Conservation (phyloP, 1,139 yeast genomes). For the Geotrichum phurueaensis region DNA sequence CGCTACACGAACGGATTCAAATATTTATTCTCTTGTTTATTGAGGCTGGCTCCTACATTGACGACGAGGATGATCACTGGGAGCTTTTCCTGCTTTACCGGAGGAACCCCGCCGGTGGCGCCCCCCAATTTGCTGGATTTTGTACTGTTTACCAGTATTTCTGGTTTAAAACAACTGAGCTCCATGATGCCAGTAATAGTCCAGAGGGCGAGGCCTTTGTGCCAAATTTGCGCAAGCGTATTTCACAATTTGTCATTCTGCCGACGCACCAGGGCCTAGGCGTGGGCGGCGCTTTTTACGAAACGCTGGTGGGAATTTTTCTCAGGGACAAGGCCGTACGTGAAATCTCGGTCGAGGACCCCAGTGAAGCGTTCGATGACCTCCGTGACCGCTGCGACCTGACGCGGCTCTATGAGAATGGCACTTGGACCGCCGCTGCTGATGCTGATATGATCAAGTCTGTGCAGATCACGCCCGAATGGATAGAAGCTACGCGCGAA, state of each 20-base stretch:
- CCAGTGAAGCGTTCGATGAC: conserved; percentile 88
- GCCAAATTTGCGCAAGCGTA: conserved; percentile 55
- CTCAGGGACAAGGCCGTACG: conserved; percentile 45
- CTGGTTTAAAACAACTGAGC: conserved; percentile 54
- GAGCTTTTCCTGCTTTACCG: conserved; percentile 40
- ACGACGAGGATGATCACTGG: conserved; percentile 71
- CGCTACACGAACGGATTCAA: conserved; percentile 65
- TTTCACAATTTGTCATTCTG: conserved; percentile 78
- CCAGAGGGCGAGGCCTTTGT: conserved; percentile 20
- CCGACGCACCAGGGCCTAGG: conserved; percentile 70
- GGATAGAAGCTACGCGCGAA: conserved; percentile 41
- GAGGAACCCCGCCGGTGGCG: conserved; percentile 26
- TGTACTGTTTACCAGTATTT: conserved; percentile 81
- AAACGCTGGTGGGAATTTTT: conserved; percentile 52
- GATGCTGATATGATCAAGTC: conserved; percentile 3
- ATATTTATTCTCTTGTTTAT: conserved; percentile 76
- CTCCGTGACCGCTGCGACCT: conserved; percentile 81
- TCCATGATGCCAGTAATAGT: conserved; percentile 44
- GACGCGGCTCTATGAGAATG: conserved; percentile 41
- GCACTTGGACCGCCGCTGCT: conserved; percentile 26
- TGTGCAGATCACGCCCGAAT: conserved; percentile 26
- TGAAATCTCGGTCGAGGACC: conserved; percentile 91
- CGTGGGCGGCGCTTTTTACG: conserved; percentile 67
- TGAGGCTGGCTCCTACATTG: conserved; percentile 92
- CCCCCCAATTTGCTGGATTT: conserved; percentile 58